Evolutionary conservation across 345 rosid species (phyloP).

Genomic region (Iberis pinnata): DNA sequence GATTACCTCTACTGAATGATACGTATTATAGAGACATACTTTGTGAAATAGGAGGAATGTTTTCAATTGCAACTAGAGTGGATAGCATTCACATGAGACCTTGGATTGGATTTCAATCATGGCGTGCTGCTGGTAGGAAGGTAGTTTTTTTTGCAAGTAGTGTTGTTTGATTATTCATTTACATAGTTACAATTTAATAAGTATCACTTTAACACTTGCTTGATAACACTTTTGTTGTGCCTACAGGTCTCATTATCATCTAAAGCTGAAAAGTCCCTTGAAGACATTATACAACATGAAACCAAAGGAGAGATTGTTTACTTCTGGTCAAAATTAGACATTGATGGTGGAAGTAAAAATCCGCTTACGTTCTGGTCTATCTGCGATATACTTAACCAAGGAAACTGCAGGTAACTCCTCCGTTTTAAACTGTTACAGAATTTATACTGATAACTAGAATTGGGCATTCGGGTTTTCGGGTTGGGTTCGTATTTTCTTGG

Average conservation of each 20-base stretch:
- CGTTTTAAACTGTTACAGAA: not conserved
- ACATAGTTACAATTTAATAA: not conserved
- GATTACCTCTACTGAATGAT: conserved; percentile 66
- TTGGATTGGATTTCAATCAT: conserved; percentile 99
- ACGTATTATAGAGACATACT: conserved; percentile 55
- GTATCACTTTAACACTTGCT: not conserved
- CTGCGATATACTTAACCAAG: conserved; percentile 66
- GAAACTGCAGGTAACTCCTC: conserved; percentile 56
- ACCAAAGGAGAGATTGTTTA: conserved; percentile 54
- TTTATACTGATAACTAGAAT: no score
- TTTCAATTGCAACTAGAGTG: conserved; percentile 80
- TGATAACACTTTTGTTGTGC: conserved; percentile 15
- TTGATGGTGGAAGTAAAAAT: conserved; percentile 39
- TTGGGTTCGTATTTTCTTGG: no score
- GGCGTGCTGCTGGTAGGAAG: conserved; percentile 97
- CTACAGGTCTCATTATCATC: conserved; percentile 56
- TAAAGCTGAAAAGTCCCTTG: conserved; percentile 55
- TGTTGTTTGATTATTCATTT: conserved; percentile 8
- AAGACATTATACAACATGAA: conserved; percentile 46
- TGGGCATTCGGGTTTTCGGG: no score
- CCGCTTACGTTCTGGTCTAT: conserved; percentile 64
- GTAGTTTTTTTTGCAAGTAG: conserved; percentile 37
- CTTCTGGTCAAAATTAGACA: conserved; percentile 60
- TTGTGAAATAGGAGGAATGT: conserved; percentile 97
- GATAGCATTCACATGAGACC: conserved; percentile 91